Evolutionary conservation across 208 protist species (phyloP), one percentile per base, ranked within the genome.

Genomic region (Leishmania turanica): DNA sequence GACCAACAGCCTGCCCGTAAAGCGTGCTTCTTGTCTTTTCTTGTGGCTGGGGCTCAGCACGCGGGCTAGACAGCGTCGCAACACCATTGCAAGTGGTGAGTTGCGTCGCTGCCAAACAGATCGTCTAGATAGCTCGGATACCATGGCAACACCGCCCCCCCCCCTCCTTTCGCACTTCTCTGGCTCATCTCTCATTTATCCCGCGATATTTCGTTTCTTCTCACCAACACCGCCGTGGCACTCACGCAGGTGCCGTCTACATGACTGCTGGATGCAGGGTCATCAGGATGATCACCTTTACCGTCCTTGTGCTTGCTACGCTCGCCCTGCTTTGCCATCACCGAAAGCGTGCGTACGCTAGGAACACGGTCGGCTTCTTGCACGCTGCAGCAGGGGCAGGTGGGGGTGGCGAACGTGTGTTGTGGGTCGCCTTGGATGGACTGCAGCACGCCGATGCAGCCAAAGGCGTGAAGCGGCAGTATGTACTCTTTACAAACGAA

Each of bases 351-450:
- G 62, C 51, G 47, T 91, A 92, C 80, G 60, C 84, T 2, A 62
- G 49, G 4, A 87, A 84, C 31, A 80, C 90, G 1, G 84, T 99
- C n/a, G 96, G 92, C 21, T 98, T 99, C 82, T 87, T 99, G 31
- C 97, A 99, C 88, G 90, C 96, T 13, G 91, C 95, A 53, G 86
- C 97, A 62, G 97, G 95, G 24, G 95, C 91, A 53, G 98, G 98
- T 56, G 99, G 98, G 11, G 99, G 99, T 40, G 99, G 99, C 3
- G 99, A 99, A 89, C 90, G 98, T 11, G 98, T 99, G 53, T 78
- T 99, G 75, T 99, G 98, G 98, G 88, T 93, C 7, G 87, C 91
- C 1, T 78, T 99, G 37, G 79, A 88, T 8, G 86, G 85, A 24
- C n/a, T 98, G 60, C 90, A 96, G 84, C 37, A 81, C n/a, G 76